Percentiles rank a stretch among this genome's conserved stretches.
Conservation (phyloP, 345 rosid genomes). For the Hypericum perforatum region DNA sequence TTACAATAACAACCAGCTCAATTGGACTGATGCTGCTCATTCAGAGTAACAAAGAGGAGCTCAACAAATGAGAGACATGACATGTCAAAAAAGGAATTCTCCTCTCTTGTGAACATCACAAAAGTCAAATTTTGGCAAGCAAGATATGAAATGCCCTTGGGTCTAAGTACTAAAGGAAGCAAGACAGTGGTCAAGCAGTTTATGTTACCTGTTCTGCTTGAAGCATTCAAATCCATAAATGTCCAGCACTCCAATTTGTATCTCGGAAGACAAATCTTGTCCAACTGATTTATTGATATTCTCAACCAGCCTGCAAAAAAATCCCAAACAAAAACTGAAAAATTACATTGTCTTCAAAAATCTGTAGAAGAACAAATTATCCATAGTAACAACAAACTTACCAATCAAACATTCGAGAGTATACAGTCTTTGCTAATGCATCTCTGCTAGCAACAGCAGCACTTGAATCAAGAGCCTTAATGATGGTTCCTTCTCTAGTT, state of each 20-base stretch:
- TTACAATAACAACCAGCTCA: too few relatives aligned
- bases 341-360: constrained; percentile 2
- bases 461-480: constrained; percentile 82
- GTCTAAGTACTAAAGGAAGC: neutral
- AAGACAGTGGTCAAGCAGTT: neutral
- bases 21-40: too few relatives aligned
- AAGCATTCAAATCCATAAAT: constrained; percentile 99
- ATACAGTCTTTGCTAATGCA: constrained; percentile 91
- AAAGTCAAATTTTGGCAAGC: too few relatives aligned
- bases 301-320: constrained; percentile 69
- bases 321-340: constrained; percentile 13
- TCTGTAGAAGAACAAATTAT: neutral
- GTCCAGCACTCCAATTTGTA: constrained; percentile 90
- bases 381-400: constrained; percentile 22
- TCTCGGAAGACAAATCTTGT: constrained; percentile 63
- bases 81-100: too few relatives aligned
- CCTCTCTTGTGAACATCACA: too few relatives aligned
- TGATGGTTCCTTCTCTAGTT: constrained; percentile 87
- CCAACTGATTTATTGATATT: constrained; percentile 89
- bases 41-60: too few relatives aligned
- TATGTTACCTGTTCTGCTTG: constrained; percentile 61
- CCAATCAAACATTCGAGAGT: constrained; percentile 94
- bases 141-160: neutral
- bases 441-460: constrained; percentile 96
- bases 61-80: too few relatives aligned